Percentiles rank a stretch among this genome's conserved stretches.
Conservation (phyloP, 257 asterid species). For the Nemophila menziesii region DNA sequence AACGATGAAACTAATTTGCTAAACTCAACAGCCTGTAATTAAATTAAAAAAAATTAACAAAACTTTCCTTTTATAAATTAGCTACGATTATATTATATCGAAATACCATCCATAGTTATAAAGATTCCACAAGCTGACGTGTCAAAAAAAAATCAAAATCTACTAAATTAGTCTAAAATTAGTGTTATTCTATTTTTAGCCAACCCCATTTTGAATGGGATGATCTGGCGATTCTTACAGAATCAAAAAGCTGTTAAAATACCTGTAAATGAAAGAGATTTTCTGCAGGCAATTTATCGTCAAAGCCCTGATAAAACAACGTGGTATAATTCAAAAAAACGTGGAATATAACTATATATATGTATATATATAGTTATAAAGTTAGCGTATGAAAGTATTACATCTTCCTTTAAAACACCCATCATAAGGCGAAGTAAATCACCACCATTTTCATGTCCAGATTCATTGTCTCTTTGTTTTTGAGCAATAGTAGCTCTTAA, state of each 20-base stretch:
- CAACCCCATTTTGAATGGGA: background rate
- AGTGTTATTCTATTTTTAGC: background rate
- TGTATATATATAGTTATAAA: too few relatives aligned
- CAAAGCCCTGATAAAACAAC: constrained; percentile 59
- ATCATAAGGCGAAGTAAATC: constrained; percentile 87
- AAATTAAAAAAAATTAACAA: background rate
- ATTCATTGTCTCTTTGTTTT: constrained; percentile 75
- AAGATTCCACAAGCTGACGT: background rate
- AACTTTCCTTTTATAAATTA: background rate
- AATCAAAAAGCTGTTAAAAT: constrained; percentile 6
- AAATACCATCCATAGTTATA: background rate
- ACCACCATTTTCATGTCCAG: constrained; percentile 60
- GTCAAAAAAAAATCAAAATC: background rate
- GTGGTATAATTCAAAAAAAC: constrained; percentile 11
- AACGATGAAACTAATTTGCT: constrained; percentile 73
- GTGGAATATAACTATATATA: too few relatives aligned
- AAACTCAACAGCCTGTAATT: constrained; percentile 78
- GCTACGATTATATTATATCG: background rate
- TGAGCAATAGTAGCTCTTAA: constrained; percentile 88
- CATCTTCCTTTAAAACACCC: constrained; percentile 93
- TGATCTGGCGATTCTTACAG: background rate
- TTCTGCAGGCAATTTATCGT: constrained; percentile 81
- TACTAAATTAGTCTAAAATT: background rate
- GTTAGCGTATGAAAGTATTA: too few relatives aligned
- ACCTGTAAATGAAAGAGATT: constrained; percentile 94